Conservation (phyloP, 73 alveolate genomes). For the Tetrahymena malaccensis region DNA sequence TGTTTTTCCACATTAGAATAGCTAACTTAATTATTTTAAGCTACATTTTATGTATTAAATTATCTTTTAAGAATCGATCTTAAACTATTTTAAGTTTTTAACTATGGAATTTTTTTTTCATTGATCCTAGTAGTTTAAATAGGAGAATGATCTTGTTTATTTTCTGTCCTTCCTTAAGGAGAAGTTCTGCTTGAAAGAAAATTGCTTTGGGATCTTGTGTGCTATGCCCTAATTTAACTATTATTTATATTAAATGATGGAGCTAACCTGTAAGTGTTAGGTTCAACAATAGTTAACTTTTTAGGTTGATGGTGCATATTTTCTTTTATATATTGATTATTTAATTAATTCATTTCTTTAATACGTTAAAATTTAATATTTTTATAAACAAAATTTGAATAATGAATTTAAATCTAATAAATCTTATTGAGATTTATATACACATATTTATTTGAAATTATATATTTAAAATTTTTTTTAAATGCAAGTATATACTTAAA, state of each 20-base stretch:
- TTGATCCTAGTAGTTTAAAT: neutral
- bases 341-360: neutral
- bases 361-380: neutral
- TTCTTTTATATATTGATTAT: neutral
- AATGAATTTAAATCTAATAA: too few relatives aligned
- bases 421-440: too few relatives aligned
- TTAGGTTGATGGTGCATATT: neutral
- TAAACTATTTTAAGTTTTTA: neutral
- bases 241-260: neutral
- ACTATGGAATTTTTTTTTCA: neutral
- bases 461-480: too few relatives aligned
- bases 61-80: neutral
- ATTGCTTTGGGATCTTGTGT: neutral
- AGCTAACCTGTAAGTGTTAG: neutral
- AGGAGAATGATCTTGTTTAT: neutral
- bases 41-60: neutral
- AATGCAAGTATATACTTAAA: too few relatives aligned
- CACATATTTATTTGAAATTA: too few relatives aligned
- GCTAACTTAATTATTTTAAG: neutral
- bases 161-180: neutral
- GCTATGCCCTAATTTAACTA: neutral
- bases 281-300: neutral
- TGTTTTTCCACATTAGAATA: neutral
- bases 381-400: neutral
- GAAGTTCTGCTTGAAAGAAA: neutral